Evolutionary conservation across 2,329 filamentous ascomycete genomes (phyloP), one percentile per base, ranked within the genome.

Genomic region (Ophiosphaerella herpotricha): DNA sequence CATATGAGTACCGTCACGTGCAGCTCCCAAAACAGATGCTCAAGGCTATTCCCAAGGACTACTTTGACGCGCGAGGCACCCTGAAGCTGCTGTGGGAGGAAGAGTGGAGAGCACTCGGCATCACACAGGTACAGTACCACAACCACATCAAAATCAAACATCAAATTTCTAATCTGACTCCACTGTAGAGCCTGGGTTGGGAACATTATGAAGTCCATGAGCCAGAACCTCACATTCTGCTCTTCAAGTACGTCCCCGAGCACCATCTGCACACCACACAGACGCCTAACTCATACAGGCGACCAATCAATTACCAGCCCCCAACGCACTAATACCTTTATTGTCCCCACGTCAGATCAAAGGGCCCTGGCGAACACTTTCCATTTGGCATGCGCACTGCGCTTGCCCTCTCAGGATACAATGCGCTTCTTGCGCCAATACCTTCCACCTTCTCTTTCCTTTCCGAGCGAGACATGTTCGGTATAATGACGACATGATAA

Each of bases 191-290:
- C 80, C 80, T 99, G 67, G 94, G 94, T 50, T 99, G 94, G 94
- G 93, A 97, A 74, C 94, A 99, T 75, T 99, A 99, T 73, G 94
- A 99, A 76, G 94, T 99, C 46, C 94, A 99, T 75, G 94, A 97
- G 75, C 94, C 94, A 37, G 94, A 99, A 78, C 94, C 94, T 59
- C 94, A 99, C 75, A 99, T 99, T 68, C 83, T 99, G 47, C 84
- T 99, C 29, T 99, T 99, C 84, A 99, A 99, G 93, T 97, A 79
- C 75, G 89, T 80, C 24, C 14, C 14, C 12, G 13, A 34, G 13
- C 18, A 16, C 12, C 13, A n/a, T 7, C 35, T n/a, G 13, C 9
- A 29, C 12, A 26, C 18, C 32, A 44, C 29, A 32, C 48, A 41
- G 23, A 11, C 2, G 6, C 12, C 60, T 60, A 57, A 60, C 16